Percentiles rank a stretch among this genome's conserved stretches.
These are phyloP conservation scores for Cytospora schulzeri DNA, from an alignment of 2,329 filamentous ascomycete species.

Conservation along the genomic window DNA sequence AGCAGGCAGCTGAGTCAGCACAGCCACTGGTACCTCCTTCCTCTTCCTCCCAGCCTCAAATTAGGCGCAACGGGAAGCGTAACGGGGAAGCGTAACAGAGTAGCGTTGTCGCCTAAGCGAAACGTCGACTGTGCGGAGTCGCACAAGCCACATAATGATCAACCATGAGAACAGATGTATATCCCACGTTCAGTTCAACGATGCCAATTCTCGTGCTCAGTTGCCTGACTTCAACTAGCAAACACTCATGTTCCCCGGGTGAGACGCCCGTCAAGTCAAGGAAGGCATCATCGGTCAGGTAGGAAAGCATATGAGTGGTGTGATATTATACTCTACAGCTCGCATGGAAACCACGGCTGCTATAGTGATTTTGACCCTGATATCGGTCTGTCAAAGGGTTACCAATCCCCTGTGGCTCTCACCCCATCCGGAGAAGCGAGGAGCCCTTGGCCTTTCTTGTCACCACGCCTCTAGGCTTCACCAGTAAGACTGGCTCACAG, in stretches of 20 bases:
- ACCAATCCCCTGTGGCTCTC: constrained; percentile 35
- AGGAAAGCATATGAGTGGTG: not conserved
- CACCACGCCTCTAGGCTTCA: not conserved
- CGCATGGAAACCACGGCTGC: not conserved
- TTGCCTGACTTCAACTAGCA: not conserved
- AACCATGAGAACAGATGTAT: not conserved
- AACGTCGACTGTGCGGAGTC: no score
- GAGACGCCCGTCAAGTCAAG: no score
- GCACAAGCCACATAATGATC: no score
- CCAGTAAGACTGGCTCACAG: not conserved
- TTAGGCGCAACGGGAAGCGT: no score
- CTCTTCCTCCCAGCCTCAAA: no score
- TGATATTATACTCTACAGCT: not conserved
- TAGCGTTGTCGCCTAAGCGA: no score
- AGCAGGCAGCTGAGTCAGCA: not conserved
- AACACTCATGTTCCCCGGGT: not conserved
- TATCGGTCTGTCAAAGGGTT: constrained; percentile 41
- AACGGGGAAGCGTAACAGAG: no score
- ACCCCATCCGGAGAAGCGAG: constrained; percentile 34
- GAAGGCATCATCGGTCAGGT: no score
- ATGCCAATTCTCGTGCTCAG: no score
- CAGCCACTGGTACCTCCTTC: no score
- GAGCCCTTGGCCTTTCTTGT: not conserved
- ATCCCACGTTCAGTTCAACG: not conserved
- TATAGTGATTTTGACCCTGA: constrained; percentile 32